These are phyloP conservation scores for Pyricularia pennisetigena DNA, from an alignment of 2,329 filamentous ascomycete species.

Conservation along the genomic window DNA sequence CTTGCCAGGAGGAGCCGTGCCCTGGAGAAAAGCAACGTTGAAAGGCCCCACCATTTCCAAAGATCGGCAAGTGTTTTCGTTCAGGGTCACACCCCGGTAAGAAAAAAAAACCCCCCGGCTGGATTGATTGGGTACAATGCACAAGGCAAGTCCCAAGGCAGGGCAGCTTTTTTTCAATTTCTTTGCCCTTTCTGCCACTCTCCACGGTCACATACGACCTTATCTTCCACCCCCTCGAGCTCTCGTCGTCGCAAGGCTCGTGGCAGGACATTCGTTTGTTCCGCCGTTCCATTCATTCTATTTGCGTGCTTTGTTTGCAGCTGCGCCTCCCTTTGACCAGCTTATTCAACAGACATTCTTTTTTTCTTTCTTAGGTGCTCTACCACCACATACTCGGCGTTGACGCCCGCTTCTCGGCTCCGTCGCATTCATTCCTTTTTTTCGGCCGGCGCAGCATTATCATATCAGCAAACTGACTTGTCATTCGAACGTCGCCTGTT, in stretches of 20 bases:
- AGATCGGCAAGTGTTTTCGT: not conserved
- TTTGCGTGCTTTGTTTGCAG: not conserved
- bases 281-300: not conserved
- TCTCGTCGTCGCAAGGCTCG: not conserved
- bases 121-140: not conserved
- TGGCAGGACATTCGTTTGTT: not conserved
- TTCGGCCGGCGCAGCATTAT: not conserved
- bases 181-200: not conserved
- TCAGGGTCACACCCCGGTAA: not conserved
- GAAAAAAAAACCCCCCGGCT: not conserved
- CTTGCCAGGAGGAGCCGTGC: not conserved
- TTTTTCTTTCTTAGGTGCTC: not conserved
- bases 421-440: not conserved
- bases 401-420: not conserved
- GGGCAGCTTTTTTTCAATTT: not conserved
- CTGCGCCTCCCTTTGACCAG: not conserved
- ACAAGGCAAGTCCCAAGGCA: not conserved
- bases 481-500: not conserved
- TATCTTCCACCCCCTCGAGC: not conserved
- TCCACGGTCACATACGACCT: not conserved
- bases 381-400: not conserved
- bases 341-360: not conserved
- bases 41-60: not conserved
- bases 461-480: not conserved
- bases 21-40: slow-evolving; percentile 1